Conservation (phyloP, 1,284 basidiomycete genomes). For the Nidula niveotomentosa region DNA sequence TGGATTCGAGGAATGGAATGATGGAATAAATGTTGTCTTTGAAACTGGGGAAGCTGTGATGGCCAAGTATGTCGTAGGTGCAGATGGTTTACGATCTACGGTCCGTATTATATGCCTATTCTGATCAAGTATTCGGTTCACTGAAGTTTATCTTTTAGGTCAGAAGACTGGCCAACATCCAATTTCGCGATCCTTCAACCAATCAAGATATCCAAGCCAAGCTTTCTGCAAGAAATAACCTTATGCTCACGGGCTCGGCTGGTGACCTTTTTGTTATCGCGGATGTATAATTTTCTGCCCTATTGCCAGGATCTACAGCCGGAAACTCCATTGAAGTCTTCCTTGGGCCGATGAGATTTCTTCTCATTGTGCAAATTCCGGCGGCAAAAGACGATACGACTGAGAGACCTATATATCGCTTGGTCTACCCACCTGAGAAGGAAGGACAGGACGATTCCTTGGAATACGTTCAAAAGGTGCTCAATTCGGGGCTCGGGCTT, state of each 20-base stretch:
- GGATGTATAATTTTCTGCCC: neutral
- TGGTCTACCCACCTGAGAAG: neutral
- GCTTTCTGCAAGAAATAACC: neutral
- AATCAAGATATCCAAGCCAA: neutral
- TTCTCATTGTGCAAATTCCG: neutral
- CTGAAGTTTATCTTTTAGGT: neutral
- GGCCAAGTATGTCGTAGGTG: neutral
- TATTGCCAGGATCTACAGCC: neutral
- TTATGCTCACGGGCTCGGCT: neutral
- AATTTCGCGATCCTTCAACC: neutral
- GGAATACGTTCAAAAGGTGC: neutral
- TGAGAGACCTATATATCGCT: neutral
- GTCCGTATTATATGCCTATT: neutral
- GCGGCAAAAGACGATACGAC: neutral
- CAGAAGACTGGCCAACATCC: neutral
- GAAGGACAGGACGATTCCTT: neutral
- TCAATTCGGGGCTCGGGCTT: neutral
- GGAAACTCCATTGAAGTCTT: neutral
- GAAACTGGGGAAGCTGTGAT: neutral
- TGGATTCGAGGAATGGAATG: neutral
- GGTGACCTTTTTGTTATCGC: neutral
- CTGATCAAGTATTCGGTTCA: neutral
- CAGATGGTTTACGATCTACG: conserved; percentile 1
- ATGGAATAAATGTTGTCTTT: neutral
- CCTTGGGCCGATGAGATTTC: neutral